Evolutionary conservation across 2,329 filamentous ascomycete genomes (phyloP).

Genomic region (Fusarium dimerum): DNA sequence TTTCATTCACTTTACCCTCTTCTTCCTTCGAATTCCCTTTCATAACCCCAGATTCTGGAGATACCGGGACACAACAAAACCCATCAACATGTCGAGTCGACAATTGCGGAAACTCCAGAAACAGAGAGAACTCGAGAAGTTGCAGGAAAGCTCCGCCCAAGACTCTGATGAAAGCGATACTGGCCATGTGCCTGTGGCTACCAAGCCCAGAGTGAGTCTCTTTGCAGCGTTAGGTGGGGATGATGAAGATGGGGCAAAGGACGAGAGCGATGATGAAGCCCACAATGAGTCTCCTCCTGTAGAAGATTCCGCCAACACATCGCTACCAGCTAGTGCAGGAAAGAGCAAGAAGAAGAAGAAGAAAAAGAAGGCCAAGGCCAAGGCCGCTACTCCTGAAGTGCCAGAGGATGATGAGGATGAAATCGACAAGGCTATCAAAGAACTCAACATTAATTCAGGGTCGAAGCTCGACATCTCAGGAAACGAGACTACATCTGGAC

Average conservation of each 20-base stretch:
- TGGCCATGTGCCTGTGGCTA: constrained; percentile 27
- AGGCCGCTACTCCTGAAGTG: constrained; percentile 16
- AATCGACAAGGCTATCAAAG: constrained; percentile 55
- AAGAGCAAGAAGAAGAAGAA: constrained; percentile 44
- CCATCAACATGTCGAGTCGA: constrained; percentile 49
- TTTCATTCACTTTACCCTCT: neutral
- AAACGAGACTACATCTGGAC: constrained; percentile 2
- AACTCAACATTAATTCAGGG: constrained; percentile 43
- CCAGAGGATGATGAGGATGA: constrained; percentile 47
- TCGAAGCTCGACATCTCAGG: constrained; percentile 5
- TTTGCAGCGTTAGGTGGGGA: constrained; percentile 55
- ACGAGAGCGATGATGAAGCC: constrained; percentile 36
- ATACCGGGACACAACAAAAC: neutral
- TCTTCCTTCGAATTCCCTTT: too few species aligned
- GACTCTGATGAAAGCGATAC: constrained; percentile 34
- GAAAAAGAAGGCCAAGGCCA: constrained; percentile 37
- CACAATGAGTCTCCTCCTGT: constrained; percentile 26
- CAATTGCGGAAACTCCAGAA: constrained; percentile 55
- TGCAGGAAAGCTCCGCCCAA: constrained; percentile 10
- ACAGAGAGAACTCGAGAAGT: constrained; percentile 46
- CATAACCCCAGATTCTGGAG: too few species aligned
- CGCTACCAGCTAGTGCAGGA: constrained; percentile 15
- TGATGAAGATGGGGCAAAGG: constrained; percentile 43
- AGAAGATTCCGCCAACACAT: constrained; percentile 20
- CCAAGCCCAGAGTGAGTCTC: constrained; percentile 45